A percentile compares a stretch with the other conserved stretches of the same genome.
Evolutionary conservation across 345 rosid genomes (phyloP).

Genomic region (Lagerstroemia speciosa): DNA sequence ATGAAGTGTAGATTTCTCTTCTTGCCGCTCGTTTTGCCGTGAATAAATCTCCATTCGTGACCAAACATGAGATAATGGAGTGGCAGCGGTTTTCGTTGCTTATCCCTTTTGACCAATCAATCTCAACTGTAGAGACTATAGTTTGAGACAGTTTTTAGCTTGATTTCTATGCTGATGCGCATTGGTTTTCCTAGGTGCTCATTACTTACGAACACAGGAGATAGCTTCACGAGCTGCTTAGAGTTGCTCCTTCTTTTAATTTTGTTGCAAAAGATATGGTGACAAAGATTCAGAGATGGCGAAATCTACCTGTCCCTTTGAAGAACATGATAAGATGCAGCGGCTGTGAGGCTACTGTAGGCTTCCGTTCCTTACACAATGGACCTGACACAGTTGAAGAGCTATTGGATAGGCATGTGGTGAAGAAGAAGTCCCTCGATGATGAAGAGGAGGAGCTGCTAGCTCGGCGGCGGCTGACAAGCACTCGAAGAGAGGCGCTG

Average conservation of each 20-base stretch:
- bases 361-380: constrained; percentile 32
- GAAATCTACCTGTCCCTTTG: constrained; percentile 13
- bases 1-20: not conserved
- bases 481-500: constrained; percentile 67
- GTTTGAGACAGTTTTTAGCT: not conserved
- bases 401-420: constrained; percentile 65
- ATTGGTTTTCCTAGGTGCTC: not conserved
- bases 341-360: constrained; percentile 10
- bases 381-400: constrained; percentile 87
- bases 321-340: not conserved
- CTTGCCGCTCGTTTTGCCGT: not conserved
- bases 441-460: constrained; percentile 58
- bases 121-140: not conserved
- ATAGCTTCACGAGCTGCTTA: not conserved
- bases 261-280: constrained; percentile 17
- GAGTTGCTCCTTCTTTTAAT: not conserved
- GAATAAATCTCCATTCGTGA: not conserved
- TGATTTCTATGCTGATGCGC: not conserved
- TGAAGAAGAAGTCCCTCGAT: constrained; percentile 42
- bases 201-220: not conserved
- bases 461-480: constrained; percentile 49
- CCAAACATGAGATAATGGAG: not conserved
- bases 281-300: constrained; percentile 40
- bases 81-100: not conserved
- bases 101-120: not conserved